Evolutionary conservation across 2,329 filamentous ascomycete species (phyloP).

Genomic region (Chaetomiaceae sp.): DNA sequence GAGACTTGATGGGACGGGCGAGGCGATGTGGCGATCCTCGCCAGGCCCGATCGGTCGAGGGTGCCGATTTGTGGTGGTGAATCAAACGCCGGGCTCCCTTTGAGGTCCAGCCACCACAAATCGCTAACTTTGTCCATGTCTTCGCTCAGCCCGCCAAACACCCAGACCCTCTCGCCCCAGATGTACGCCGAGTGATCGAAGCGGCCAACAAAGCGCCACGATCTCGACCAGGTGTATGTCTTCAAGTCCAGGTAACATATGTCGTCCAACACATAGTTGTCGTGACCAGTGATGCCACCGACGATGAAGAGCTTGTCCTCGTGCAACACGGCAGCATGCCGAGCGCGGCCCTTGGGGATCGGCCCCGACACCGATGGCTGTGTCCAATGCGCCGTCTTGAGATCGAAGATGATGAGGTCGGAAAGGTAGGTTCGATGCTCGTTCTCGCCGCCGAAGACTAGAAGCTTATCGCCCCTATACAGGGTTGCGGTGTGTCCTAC

Average conservation of each 20-base stretch:
- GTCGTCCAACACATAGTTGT: conserved; percentile 89
- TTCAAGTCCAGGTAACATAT: conserved; percentile 95
- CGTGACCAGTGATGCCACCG: conserved; percentile 90
- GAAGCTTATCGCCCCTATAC: conserved; percentile 89
- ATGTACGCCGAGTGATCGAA: conserved; percentile 96
- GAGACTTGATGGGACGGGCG: conserved; percentile 48
- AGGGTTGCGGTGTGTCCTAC: conserved; percentile 89
- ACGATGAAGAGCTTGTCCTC: conserved; percentile 96
- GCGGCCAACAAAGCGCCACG: conserved; percentile 90
- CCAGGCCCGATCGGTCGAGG: conserved; percentile 43
- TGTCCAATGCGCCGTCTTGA: conserved; percentile 92
- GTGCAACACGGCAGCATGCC: conserved; percentile 89
- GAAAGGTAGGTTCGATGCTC: conserved; percentile 94
- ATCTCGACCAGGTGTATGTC: conserved; percentile 94
- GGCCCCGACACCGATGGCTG: conserved; percentile 82
- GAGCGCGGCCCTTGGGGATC: conserved; percentile 81
- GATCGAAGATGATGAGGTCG: conserved; percentile 92
- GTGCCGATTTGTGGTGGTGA: conserved; percentile 55
- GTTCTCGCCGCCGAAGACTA: conserved; percentile 97
- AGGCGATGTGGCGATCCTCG: conserved; percentile 44
- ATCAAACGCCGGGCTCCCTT: conserved; percentile 81
- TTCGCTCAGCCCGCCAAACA: conserved; percentile 89
- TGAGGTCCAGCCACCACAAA: conserved; percentile 95
- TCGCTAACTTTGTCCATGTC: conserved; percentile 97
- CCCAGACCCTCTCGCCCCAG: conserved; percentile 88